Percentiles rank a stretch among this genome's conserved stretches.
Evolutionary conservation across 495 filamentous ascomycete genomes (phyloP).

Genomic region (Neurospora tetraspora): DNA sequence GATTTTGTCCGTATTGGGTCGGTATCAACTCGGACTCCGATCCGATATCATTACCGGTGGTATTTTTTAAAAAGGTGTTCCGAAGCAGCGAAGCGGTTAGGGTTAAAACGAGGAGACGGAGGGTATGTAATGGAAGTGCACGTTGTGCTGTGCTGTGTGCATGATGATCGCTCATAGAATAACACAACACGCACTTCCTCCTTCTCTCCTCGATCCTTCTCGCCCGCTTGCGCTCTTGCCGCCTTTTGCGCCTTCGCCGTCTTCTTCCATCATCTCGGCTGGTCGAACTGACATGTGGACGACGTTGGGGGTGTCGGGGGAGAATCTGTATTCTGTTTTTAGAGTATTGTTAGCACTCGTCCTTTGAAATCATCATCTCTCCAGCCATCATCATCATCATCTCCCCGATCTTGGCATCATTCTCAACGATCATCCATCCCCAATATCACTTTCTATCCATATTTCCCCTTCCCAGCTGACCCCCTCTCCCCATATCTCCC

Average conservation of each 20-base stretch:
- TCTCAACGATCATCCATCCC: too few relatives aligned
- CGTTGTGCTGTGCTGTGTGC: not conserved
- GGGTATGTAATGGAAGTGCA: too few relatives aligned
- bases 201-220: conserved; percentile 51
- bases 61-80: not conserved
- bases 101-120: not conserved
- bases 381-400: too few relatives aligned
- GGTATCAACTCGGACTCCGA: not conserved
- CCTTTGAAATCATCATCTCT: too few relatives aligned
- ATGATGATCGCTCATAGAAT: conserved; percentile 43
- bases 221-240: conserved; percentile 48
- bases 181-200: conserved; percentile 68
- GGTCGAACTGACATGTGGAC: conserved; percentile 92
- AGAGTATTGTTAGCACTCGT: conserved; percentile 2
- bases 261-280: conserved; percentile 81
- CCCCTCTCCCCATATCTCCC: too few relatives aligned
- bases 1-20: not conserved
- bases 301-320: conserved; percentile 59
- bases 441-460: too few relatives aligned
- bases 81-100: not conserved
- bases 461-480: too few relatives aligned
- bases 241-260: conserved; percentile 56
- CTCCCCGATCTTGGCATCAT: too few relatives aligned
- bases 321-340: conserved; percentile 66
- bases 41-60: not conserved